Evolutionary conservation across 805 yeast species (phyloP).

Genomic region (Yamadazyma scolyti): DNA sequence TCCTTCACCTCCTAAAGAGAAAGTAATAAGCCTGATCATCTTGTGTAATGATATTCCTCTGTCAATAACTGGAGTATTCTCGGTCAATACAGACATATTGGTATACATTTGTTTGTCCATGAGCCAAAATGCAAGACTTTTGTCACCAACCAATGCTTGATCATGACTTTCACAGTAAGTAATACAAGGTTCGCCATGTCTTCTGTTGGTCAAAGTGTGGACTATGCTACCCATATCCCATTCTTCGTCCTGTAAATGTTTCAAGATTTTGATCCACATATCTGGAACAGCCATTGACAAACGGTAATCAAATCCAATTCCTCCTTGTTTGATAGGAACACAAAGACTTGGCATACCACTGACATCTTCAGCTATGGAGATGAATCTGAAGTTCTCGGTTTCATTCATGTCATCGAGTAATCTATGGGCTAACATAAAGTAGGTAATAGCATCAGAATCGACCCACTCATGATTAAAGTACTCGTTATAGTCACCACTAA

Average conservation of each 20-base stretch:
- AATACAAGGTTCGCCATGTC: conserved; percentile 85
- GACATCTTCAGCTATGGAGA: conserved; percentile 93
- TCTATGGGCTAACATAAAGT: conserved; percentile 87
- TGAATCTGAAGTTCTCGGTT: conserved; percentile 41
- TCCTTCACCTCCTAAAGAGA: conserved; percentile 94
- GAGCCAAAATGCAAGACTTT: conserved; percentile 94
- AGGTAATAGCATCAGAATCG: conserved; percentile 82
- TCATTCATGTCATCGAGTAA: conserved; percentile 54
- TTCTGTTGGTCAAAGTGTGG: conserved; percentile 79
- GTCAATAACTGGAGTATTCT: conserved; percentile 73
- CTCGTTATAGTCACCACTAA: conserved; percentile 90
- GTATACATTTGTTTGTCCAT: conserved; percentile 99
- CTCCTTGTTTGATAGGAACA: conserved; percentile 68
- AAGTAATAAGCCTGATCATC: conserved; percentile 82
- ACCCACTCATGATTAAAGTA: conserved; percentile 76
- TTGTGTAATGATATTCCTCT: conserved; percentile 91
- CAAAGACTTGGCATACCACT: conserved; percentile 97
- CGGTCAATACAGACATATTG: conserved; percentile 77
- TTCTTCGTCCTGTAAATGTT: conserved; percentile 79
- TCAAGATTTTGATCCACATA: conserved; percentile 95
- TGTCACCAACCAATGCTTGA: conserved; percentile 97
- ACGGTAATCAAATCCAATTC: conserved; percentile 91
- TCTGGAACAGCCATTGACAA: conserved; percentile 97
- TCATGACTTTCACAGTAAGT: conserved; percentile 95
- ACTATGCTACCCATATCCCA: conserved; percentile 87